Conservation (phyloP, 2,329 filamentous ascomycete species). For the Graphiopsis chlorocephala region DNA sequence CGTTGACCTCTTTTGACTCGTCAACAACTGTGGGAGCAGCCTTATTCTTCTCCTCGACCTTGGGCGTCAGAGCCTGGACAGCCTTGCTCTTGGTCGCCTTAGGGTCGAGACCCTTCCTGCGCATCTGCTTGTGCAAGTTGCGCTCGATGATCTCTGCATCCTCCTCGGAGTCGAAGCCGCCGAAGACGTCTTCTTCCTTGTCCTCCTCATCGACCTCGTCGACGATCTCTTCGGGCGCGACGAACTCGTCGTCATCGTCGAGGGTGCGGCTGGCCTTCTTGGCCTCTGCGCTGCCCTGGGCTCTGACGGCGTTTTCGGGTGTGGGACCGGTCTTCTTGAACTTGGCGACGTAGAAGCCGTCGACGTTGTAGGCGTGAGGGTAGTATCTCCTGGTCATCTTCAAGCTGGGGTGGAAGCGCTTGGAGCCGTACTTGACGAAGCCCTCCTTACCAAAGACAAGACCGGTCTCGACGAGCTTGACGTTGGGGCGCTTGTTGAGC, state of each 20-base stretch:
- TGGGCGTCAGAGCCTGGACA: conserved; percentile 15
- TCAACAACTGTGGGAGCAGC: neutral
- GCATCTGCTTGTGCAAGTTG: conserved; percentile 41
- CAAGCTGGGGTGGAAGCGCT: conserved; percentile 83
- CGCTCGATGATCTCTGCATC: conserved; percentile 48
- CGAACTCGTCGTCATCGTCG: conserved; percentile 56
- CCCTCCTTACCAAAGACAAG: conserved; percentile 78
- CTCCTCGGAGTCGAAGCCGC: conserved; percentile 51
- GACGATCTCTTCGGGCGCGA: conserved; percentile 38
- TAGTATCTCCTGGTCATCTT: conserved; percentile 83
- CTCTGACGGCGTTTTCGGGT: conserved; percentile 55
- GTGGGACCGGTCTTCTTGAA: conserved; percentile 88
- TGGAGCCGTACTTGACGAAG: conserved; percentile 86
- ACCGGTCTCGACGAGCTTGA: conserved; percentile 17
- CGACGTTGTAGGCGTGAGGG: conserved; percentile 89
- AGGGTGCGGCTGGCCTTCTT: conserved; percentile 34
- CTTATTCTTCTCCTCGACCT: neutral
- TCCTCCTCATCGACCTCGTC: conserved; percentile 48
- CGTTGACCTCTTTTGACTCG: conserved; percentile 10
- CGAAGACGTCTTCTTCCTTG: conserved; percentile 43
- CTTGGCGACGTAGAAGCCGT: conserved; percentile 98
- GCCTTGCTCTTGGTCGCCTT: conserved; percentile 34
- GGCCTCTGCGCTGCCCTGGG: conserved; percentile 35
- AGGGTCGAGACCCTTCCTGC: conserved; percentile 49
- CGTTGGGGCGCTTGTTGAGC: conserved; percentile 65